These are phyloP conservation scores for Thelonectria discophora DNA, from an alignment of 2,329 filamentous ascomycete genomes.

Conservation along the genomic window DNA sequence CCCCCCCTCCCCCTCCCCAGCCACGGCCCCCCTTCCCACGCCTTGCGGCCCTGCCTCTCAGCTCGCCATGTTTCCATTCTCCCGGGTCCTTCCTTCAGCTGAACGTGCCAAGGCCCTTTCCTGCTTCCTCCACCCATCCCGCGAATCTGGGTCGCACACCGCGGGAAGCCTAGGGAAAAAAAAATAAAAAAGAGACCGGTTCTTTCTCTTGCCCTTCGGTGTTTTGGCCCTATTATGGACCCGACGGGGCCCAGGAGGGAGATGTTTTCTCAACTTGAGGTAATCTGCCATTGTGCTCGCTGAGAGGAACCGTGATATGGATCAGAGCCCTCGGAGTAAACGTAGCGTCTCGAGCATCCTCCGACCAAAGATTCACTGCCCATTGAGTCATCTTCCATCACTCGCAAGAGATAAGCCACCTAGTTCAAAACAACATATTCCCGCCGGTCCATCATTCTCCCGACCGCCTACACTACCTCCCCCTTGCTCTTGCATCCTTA, in stretches of 20 bases:
- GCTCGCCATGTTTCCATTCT: constrained; percentile 13
- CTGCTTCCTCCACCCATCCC: constrained; percentile 12
- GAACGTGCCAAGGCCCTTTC: constrained; percentile 3
- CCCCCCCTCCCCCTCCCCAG: background rate
- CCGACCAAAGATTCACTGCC: too few relatives aligned
- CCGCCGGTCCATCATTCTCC: background rate
- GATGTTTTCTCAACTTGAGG: background rate
- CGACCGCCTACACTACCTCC: background rate
- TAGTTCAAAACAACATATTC: background rate
- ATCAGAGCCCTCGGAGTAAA: background rate
- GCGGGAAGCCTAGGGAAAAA: background rate
- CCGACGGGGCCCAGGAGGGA: background rate
- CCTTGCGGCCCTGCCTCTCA: constrained; percentile 12
- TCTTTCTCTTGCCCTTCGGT: background rate
- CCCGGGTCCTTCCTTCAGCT: constrained; percentile 19
- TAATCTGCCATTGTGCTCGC: background rate
- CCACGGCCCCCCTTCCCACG: background rate
- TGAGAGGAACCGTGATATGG: background rate
- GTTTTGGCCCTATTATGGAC: background rate
- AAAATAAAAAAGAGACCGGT: background rate
- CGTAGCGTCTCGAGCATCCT: background rate
- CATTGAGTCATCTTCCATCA: background rate
- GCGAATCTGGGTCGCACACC: constrained; percentile 14
- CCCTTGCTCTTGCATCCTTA: background rate
- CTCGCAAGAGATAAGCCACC: background rate